Conservation (phyloP, 108 stramenopile species). For the Asterionellopsis glacialis region DNA sequence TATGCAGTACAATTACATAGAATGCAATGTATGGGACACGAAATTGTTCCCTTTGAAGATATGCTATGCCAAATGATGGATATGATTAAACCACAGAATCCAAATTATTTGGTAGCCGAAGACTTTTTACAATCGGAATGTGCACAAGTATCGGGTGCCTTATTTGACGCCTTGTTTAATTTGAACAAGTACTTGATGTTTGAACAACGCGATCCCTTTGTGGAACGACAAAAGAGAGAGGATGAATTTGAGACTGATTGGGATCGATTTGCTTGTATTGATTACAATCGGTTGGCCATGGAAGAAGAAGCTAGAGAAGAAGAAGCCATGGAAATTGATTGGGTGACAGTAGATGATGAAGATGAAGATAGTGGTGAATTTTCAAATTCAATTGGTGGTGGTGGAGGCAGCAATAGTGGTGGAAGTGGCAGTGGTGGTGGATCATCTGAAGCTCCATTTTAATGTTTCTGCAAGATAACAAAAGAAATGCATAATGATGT, state of each 20-base stretch:
- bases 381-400: not conserved
- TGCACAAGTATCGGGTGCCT: conserved; percentile 85
- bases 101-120: conserved; percentile 57
- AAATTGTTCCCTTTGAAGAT: conserved; percentile 94
- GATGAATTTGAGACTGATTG: conserved; percentile 97
- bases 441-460: no score
- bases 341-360: conserved; percentile 84
- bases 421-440: not conserved
- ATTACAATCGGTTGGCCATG: conserved; percentile 93
- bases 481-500: no score
- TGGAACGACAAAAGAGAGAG: conserved; percentile 85
- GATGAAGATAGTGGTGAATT: conserved; percentile 42
- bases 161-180: conserved; percentile 98
- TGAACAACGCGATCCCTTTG: conserved; percentile 96
- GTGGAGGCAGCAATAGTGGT: not conserved
- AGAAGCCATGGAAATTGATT: conserved; percentile 87
- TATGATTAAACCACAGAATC: conserved; percentile 84
- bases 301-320: conserved; percentile 90
- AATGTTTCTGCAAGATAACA: no score
- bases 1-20: conserved; percentile 89
- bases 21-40: conserved; percentile 97
- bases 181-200: conserved; percentile 96
- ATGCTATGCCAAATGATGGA: conserved; percentile 99
- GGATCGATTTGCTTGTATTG: conserved; percentile 95
- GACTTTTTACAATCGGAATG: conserved; percentile 91